Conservation (phyloP, 2,329 filamentous ascomycete genomes). For the Trichoderma aggressivum region DNA sequence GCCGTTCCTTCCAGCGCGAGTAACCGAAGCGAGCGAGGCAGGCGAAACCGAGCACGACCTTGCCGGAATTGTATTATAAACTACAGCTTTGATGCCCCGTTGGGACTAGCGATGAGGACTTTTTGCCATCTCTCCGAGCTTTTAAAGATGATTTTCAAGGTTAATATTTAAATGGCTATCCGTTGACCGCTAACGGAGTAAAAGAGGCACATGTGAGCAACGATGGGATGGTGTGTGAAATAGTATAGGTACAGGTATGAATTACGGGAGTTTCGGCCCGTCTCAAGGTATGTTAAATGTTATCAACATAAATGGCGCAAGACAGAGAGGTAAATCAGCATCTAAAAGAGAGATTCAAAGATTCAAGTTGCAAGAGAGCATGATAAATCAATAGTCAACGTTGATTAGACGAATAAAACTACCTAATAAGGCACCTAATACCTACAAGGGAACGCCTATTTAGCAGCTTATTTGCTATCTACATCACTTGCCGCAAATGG, state of each 20-base stretch:
- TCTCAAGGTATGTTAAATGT: neutral
- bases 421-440: neutral
- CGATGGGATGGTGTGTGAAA: neutral
- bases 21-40: conserved; percentile 1
- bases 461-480: too few species aligned
- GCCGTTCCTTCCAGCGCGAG: neutral
- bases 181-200: neutral
- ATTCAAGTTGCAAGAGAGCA: neutral
- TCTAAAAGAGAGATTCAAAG: neutral
- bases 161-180: neutral
- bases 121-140: neutral
- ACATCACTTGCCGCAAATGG: too few species aligned
- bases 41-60: neutral
- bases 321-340: neutral
- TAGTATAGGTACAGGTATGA: neutral
- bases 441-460: neutral
- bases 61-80: neutral
- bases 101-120: neutral
- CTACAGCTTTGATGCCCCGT: neutral
- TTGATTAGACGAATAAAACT: neutral
- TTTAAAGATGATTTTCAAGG: neutral
- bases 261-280: neutral
- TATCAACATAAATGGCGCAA: neutral
- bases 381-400: neutral
- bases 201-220: neutral